Base-by-base conservation (phyloP, 1,139 yeast species). In the Debaryomycetaceae sp. region DNA sequence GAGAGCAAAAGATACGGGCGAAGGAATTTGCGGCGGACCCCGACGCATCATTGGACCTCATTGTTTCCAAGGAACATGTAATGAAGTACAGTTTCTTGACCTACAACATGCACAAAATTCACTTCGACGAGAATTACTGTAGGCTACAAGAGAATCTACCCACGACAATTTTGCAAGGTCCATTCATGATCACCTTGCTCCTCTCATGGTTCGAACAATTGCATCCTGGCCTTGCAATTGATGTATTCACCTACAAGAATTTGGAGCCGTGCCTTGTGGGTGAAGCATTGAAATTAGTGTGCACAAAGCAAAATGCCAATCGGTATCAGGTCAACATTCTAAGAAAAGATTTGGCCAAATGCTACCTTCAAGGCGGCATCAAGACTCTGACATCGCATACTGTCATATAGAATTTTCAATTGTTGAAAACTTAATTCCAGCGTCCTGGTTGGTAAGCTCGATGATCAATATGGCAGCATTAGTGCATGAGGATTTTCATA, bases 31-130 rank as follows among this genome's bases (percentile, higher is more conserved):
- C 17, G 17, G 23, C n/a, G 9, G 37, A 34, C 8, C 9, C 17
- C 23, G 37, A 34, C 9, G 9, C 8, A 7, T 9, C 13, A 8
- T 9, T 34, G 13, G 4, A 9, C 37, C 23, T 34, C 8, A 9
- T 8, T n/a, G 17, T 34, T 9, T 39, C 45, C 13, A 22, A 42
- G 2, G 33, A 44, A 17, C 51, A 51, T 9, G 41, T 53, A 24
- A 34, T 48, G 35, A 69, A 89, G 48, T 88, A 82, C 63, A 83
- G 93, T 38, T 83, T 86, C 34, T 63, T 91, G 45, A 83, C 95
- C 0, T 81, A 81, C 65, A 93, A 93, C 59, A 73, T 93, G 5
- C 99, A 93, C 61, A 76, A 78, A 46, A 87, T 93, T 38, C 99
- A 93, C 61, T 81, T 81, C 59, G 87, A 87, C 56, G 63, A 64